Percentiles rank a stretch among this genome's conserved stretches.
These are phyloP conservation scores for Flueggea neowawraea DNA, from an alignment of 441 rosid species.

Conservation along the genomic window DNA sequence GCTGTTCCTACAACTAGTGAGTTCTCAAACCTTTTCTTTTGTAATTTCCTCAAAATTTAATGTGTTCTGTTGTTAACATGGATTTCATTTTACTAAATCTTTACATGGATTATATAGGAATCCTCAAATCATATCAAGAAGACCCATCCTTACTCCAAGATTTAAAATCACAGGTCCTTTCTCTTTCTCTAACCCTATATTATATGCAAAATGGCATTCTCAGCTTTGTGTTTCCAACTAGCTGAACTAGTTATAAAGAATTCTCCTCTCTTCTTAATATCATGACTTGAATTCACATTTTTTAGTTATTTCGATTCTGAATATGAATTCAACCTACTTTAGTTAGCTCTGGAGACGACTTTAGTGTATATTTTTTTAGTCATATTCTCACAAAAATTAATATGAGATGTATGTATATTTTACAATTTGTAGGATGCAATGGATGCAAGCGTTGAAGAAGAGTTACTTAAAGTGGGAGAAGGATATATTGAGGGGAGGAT, in stretches of 20 bases:
- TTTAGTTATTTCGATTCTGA: no score
- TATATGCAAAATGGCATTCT: no score
- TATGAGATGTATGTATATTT: background rate
- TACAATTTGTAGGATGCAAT: constrained; percentile 23
- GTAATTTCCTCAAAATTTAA: background rate
- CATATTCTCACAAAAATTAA: background rate
- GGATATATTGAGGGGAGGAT: constrained; percentile 37
- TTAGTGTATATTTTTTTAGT: background rate
- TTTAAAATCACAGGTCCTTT: constrained; percentile 33
- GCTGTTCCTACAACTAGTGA: constrained; percentile 52
- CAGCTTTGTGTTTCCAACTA: background rate
- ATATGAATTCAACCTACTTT: no score
- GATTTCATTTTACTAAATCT: no score
- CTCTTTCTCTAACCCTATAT: constrained; percentile 1
- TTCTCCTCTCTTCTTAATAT: no score
- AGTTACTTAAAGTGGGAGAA: constrained; percentile 10
- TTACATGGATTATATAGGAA: constrained; percentile 28
- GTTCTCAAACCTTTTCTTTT: background rate
- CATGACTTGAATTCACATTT: no score
- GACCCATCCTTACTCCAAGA: constrained; percentile 19
- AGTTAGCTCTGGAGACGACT: no score
- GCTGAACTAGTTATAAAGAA: no score
- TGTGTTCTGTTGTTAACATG: background rate
- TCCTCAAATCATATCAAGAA: constrained; percentile 28
- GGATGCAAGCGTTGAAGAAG: constrained; percentile 21